Base-by-base conservation (phyloP, 805 yeast genomes). In the Saturnispora bothae region DNA sequence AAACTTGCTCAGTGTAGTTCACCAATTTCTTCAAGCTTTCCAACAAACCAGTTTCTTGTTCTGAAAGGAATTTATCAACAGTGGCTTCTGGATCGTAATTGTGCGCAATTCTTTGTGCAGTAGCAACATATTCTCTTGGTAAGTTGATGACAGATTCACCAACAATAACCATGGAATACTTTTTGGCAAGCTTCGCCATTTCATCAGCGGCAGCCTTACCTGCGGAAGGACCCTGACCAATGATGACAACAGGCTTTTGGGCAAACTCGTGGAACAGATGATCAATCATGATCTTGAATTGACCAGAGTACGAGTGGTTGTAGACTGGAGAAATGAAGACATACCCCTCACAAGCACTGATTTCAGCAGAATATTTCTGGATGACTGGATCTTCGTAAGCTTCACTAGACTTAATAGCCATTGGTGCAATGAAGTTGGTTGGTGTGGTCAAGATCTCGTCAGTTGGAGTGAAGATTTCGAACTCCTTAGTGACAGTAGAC, bases 241-340 rank as follows among this genome's bases (percentile, higher is more conserved):
- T 22, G 5, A 34, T 9, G 13, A 33, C 21, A 12, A 31, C 43
- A 3, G 43, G 40, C 19, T 42, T 42, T 2, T 29, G 23, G 8
- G 15, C 16, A 29, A 42, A 42, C 20, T 42, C 45, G 19, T 36
- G 17, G 20, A 28, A 42, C 1, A 42, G 15, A 19, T 42, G 45
- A 18, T 42, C 45, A 7, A 42, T 32, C 43, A 39, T 36, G 23
- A 39, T 34, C n/a, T 42, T 42, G 17, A 42, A 36, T 8, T 36
- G 32, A 7, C 45, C 45, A 3, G 40, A 13, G 25, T 39, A 42
- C 6, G 40, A 27, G 14, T 30, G 22, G 18, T 42, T 42, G 32
- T 42, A 42, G 16, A 36, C 43, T 4, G 45, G 45, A 8, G 42
- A 28, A 17, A 42, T 29, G 22, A 42, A 35, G 18, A 42, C 34